Conservation (phyloP, 2,329 filamentous ascomycete species). For the Pyrenophora teres region DNA sequence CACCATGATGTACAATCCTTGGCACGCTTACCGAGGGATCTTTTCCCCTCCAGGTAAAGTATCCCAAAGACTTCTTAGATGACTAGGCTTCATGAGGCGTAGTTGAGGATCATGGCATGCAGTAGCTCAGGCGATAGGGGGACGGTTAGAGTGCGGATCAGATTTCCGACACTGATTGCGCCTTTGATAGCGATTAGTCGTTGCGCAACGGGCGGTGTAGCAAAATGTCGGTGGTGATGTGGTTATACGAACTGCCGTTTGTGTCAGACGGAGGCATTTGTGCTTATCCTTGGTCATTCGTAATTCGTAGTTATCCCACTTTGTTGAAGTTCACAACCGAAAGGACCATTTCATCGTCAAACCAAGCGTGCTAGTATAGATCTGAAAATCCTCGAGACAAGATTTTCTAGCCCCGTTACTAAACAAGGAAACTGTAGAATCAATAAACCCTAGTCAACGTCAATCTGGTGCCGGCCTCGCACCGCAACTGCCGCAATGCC, state of each 20-base stretch:
- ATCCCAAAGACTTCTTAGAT: not conserved
- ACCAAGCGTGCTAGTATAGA: no score
- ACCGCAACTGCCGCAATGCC: slow-evolving; percentile 9
- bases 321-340: no score
- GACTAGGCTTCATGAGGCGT: slow-evolving; percentile 10
- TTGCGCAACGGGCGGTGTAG: slow-evolving; percentile 10
- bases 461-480: slow-evolving; percentile 5
- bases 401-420: not conserved
- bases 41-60: slow-evolving; percentile 11
- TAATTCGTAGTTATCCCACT: not conserved
- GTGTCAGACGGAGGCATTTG: not conserved
- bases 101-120: slow-evolving; percentile 10
- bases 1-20: no score
- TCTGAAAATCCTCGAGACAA: no score
- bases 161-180: not conserved
- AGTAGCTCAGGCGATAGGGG: slow-evolving; percentile 18
- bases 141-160: slow-evolving; percentile 13
- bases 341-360: no score
- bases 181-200: slow-evolving; percentile 14
- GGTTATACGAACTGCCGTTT: not conserved
- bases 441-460: slow-evolving; percentile 9
- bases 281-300: not conserved
- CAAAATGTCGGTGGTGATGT: slow-evolving; percentile 4
- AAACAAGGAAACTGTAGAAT: slow-evolving; percentile 5
- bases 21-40: slow-evolving; percentile 7